Percentiles rank a stretch among this genome's conserved stretches.
phyloP scores from a whole-genome alignment of 2,329 filamentous ascomycete species.

The Pseudogymnoascus sp. region DNA sequence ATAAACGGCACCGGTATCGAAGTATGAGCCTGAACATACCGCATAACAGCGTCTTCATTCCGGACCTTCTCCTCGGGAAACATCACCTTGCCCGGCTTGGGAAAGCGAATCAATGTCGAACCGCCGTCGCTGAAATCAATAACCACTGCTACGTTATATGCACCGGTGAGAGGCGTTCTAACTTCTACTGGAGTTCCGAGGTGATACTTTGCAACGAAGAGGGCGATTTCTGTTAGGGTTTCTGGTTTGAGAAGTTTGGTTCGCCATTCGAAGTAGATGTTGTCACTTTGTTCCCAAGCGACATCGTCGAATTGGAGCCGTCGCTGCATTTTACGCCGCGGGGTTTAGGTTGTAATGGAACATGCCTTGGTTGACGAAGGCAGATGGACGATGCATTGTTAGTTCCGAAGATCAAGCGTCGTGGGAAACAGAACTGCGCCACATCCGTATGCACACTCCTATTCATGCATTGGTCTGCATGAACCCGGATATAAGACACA shows the following conservation, averaged over 20 bases:
- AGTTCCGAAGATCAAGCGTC: not conserved
- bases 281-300: not conserved
- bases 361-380: not conserved
- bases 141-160: not conserved
- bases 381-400: not conserved
- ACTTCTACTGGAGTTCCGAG: not conserved
- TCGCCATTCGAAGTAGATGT: not conserved
- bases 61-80: conserved; percentile 19
- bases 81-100: conserved; percentile 16
- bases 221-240: not conserved
- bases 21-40: conserved; percentile 17
- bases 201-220: not conserved
- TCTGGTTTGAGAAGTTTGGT: not conserved
- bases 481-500: not conserved
- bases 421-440: not conserved
- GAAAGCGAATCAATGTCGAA: conserved; percentile 16
- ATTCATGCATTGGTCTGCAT: not conserved
- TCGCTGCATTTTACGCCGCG: not conserved
- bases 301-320: not conserved
- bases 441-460: not conserved
- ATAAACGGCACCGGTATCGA: conserved; percentile 20
- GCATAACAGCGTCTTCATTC: conserved; percentile 18
- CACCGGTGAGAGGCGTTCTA: not conserved
- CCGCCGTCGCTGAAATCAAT: not conserved
- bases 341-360: not conserved